Evolutionary conservation across 2,329 filamentous ascomycete species (phyloP).

Genomic region (Ceratocystis albifundus): DNA sequence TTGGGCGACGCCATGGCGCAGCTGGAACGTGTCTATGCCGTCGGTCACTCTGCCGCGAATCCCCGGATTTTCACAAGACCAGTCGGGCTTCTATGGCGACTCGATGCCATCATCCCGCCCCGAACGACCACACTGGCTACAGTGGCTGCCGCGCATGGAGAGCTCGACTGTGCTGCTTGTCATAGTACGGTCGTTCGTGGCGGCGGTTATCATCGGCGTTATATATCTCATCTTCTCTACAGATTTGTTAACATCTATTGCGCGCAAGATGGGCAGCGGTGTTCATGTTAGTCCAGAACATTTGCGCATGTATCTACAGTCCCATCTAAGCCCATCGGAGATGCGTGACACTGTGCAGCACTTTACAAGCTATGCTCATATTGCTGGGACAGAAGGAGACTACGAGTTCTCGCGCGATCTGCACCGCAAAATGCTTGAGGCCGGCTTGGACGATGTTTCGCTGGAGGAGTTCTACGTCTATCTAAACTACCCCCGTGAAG

Average conservation of each 20-base stretch:
- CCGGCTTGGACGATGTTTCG: slow-evolving; percentile 61
- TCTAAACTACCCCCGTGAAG: slow-evolving; percentile 73
- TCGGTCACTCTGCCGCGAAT: slow-evolving; percentile 39
- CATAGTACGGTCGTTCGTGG: slow-evolving; percentile 59
- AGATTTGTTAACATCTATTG: slow-evolving; percentile 62
- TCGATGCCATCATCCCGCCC: slow-evolving; percentile 15
- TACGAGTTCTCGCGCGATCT: slow-evolving; percentile 77
- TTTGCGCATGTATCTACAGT: slow-evolving; percentile 63
- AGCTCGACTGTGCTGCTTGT: slow-evolving; percentile 45
- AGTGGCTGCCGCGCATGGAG: slow-evolving; percentile 25
- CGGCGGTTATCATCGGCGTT: slow-evolving; percentile 63
- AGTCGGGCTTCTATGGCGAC: slow-evolving; percentile 17
- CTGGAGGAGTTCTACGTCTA: slow-evolving; percentile 79
- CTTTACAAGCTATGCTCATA: slow-evolving; percentile 73
- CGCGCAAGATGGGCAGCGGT: slow-evolving; percentile 50
- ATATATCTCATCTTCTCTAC: slow-evolving; percentile 79
- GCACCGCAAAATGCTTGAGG: slow-evolving; percentile 59
- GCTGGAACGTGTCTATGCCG: slow-evolving; percentile 33
- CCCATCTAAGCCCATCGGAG: slow-evolving; percentile 55
- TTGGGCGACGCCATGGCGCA: slow-evolving; percentile 47
- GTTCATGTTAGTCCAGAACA: slow-evolving; percentile 70
- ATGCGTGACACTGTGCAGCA: slow-evolving; percentile 65
- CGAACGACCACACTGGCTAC: slow-evolving; percentile 20
- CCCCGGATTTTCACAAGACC: slow-evolving; percentile 24
- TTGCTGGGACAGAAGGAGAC: slow-evolving; percentile 90